These are phyloP conservation scores for Cymbidium sinense DNA, from an alignment of 106 monocot species.

Conservation along the genomic window DNA sequence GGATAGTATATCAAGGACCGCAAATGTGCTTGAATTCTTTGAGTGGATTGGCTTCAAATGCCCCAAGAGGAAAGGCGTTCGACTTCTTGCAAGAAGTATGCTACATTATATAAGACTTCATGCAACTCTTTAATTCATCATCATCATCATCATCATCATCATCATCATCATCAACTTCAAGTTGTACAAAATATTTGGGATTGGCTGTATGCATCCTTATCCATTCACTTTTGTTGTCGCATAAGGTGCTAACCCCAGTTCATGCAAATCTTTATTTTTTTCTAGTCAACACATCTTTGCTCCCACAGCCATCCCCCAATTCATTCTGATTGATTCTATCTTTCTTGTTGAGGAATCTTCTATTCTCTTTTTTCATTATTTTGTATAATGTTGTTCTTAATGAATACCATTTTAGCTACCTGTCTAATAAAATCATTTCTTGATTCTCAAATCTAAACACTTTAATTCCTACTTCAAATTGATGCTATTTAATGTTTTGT, in stretches of 20 bases:
- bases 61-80: constrained; percentile 5
- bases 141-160: neutral
- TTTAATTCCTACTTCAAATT: neutral
- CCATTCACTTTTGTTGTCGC: neutral
- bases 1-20: constrained; percentile 56
- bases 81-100: constrained; percentile 13
- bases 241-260: neutral
- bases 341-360: neutral
- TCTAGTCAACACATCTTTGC: neutral
- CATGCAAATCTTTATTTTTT: neutral
- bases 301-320: neutral
- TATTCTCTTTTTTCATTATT: neutral
- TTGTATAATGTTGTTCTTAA: neutral
- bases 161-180: no score
- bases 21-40: constrained; percentile 40
- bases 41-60: constrained; percentile 13
- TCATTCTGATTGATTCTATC: neutral
- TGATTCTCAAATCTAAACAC: neutral
- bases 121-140: neutral
- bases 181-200: neutral
- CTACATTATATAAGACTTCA: neutral
- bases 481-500: constrained; percentile 1
- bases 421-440: neutral
- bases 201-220: neutral
- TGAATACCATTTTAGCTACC: no score